Percentiles rank a stretch among this genome's conserved stretches.
Conservation (phyloP, 306 rosid genomes). For the Mimosa pudica region DNA sequence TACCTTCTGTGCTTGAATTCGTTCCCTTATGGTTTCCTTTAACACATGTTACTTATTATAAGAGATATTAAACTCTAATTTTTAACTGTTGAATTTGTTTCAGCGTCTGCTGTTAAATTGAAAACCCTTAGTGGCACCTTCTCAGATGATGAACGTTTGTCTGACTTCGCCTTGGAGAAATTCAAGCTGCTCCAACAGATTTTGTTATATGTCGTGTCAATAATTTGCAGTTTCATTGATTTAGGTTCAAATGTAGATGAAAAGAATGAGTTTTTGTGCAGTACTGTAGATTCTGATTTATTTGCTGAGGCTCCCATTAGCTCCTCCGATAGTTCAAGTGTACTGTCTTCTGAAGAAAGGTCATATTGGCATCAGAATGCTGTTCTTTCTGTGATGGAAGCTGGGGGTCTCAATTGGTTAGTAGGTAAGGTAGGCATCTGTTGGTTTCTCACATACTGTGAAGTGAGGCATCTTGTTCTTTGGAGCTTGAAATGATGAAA, state of each 20-base stretch:
- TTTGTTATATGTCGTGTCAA: conserved; percentile 72
- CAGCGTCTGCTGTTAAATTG: conserved; percentile 94
- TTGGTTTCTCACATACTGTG: conserved; percentile 34
- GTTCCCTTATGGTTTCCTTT: conserved; percentile 13
- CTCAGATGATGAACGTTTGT: conserved; percentile 67
- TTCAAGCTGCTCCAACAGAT: conserved; percentile 72
- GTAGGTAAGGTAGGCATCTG: conserved; percentile 98
- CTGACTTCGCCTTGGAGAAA: conserved; percentile 61
- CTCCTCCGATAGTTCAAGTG: conserved; percentile 60
- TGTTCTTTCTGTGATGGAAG: conserved; percentile 93
- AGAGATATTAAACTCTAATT: conserved; percentile 27
- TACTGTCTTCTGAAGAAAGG: conserved; percentile 63
- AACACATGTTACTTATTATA: conserved; percentile 5
- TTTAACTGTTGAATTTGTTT: conserved; percentile 43
- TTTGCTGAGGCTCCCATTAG: conserved; percentile 46
- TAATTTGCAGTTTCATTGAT: conserved; percentile 73
- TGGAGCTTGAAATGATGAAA: conserved; percentile 24
- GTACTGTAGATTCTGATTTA: conserved; percentile 46
- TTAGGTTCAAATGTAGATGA: conserved; percentile 60
- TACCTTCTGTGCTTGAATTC: conserved; percentile 22
- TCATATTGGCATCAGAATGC: conserved; percentile 90
- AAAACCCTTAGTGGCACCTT: conserved; percentile 78
- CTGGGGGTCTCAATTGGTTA: conserved; percentile 99
- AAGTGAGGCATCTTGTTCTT: conserved; percentile 50
- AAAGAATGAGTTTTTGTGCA: conserved; percentile 57